Percentiles rank a stretch among this genome's conserved stretches.
phyloP scores from a whole-genome alignment of 2,329 filamentous ascomycete species.

The Phialocephala subalpina region DNA sequence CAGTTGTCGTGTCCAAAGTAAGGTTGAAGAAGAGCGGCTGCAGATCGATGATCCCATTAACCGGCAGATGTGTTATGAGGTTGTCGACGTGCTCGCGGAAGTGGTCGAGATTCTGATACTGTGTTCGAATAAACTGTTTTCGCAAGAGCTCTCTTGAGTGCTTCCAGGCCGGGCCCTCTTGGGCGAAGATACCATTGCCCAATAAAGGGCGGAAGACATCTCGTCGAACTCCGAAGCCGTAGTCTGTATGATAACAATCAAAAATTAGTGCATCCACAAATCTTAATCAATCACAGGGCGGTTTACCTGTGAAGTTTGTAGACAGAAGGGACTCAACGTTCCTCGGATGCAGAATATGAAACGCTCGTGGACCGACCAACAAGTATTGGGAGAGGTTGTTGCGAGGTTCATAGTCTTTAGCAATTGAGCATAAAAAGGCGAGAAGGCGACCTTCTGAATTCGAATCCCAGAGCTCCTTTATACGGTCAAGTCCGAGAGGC shows the following conservation, averaged over 20 bases:
- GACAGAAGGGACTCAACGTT: background rate
- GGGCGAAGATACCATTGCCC: slow-evolving; percentile 3
- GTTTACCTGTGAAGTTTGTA: slow-evolving; percentile 1
- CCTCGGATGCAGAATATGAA: background rate
- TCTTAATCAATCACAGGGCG: no score
- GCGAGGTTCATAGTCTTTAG: background rate
- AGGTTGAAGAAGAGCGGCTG: slow-evolving; percentile 56
- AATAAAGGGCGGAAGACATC: background rate
- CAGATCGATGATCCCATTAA: slow-evolving; percentile 42
- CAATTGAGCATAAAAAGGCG: background rate
- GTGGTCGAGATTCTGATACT: slow-evolving; percentile 29
- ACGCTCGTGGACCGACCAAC: background rate
- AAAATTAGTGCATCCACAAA: no score
- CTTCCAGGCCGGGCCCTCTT: slow-evolving; percentile 8
- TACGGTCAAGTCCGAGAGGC: background rate
- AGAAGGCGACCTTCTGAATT: background rate
- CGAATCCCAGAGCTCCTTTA: background rate
- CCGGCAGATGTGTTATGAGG: slow-evolving; percentile 38
- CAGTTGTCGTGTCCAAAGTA: slow-evolving; percentile 64
- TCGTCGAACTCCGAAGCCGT: background rate
- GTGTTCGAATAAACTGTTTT: slow-evolving; percentile 4
- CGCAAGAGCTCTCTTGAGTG: slow-evolving; percentile 2
- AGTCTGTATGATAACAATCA: background rate
- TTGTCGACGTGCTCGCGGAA: slow-evolving; percentile 38
- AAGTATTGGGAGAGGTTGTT: background rate